A percentile compares a stretch with the other conserved stretches of the same genome.
Evolutionary conservation across 129 eudicot genomes (phyloP).

Genomic region (Artemisia argyi): DNA sequence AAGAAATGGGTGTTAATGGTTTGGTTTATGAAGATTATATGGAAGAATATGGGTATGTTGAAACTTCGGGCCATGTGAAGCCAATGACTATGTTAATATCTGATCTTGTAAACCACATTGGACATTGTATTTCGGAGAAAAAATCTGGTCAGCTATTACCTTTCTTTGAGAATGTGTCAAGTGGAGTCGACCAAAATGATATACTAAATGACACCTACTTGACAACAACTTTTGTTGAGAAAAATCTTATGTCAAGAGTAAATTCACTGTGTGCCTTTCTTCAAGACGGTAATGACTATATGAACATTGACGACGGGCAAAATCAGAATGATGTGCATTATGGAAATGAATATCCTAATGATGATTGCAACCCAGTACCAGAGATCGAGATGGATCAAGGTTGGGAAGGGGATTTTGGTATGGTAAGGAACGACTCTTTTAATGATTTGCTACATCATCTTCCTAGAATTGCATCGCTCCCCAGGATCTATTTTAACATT

Average conservation of each 20-base stretch:
- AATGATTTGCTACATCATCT: conserved; percentile 49
- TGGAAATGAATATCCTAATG: conserved; percentile 8
- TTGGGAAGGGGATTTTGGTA: conserved; percentile 2
- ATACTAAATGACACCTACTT: conserved; percentile 42
- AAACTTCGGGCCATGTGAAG: background rate
- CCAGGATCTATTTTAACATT: conserved; percentile 36
- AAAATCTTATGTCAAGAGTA: conserved; percentile 49
- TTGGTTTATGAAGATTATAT: no score
- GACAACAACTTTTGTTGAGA: conserved; percentile 46
- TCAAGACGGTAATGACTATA: conserved; percentile 13
- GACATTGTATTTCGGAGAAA: conserved; percentile 41
- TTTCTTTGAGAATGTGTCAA: conserved; percentile 10
- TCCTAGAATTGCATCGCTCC: conserved; percentile 55
- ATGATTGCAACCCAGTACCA: background rate
- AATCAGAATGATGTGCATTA: conserved; percentile 1
- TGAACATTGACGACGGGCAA: background rate
- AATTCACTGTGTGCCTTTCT: conserved; percentile 56
- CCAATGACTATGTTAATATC: conserved; percentile 36
- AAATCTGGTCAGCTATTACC: conserved; percentile 30
- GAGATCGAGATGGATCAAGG: background rate
- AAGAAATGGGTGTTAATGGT: no score
- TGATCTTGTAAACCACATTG: conserved; percentile 57
- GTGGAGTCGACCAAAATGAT: conserved; percentile 29
- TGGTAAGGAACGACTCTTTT: conserved; percentile 58
- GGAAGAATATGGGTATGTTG: no score